Base-by-base conservation (phyloP, 257 asterid species). In the Solanum stenotomum region DNA sequence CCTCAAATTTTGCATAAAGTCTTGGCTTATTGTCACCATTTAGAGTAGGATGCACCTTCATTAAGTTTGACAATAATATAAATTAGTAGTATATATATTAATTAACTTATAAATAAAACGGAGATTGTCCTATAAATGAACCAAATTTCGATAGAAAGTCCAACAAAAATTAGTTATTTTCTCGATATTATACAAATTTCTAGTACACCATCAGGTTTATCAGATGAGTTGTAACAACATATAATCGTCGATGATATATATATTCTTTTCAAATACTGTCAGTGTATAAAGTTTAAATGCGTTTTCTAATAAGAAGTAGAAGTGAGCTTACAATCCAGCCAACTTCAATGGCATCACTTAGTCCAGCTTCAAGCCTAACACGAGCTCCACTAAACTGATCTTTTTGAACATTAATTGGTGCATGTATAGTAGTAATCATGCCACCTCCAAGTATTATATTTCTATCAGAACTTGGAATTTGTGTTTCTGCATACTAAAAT, bases 231-330 rank as follows among this genome's bases (percentile, higher is more conserved):
- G 3, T 59, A 8, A 59, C 27, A n/a, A 67, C 0, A 67, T 0
- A 67, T 27, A 67, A 11, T 4, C 2, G 0, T 68, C 0, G 0
- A 13, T 27, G 20, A 68, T 67, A 10, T 25, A 67, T 25, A 0
- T 61, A 22, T 49, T 49, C 3, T 49, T 49, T 49, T 49, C 22
- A 49, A 49, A 49, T 16, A 49, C 8, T 49, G 8, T 2, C 61
- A 49, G 22, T 49, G 61, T 18, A 49, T 49, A 49, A 49, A 49
- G 4, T 0, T 44, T 44, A 44, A 44, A 44, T 44, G 25, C 27
- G 67, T 23, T 63, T 63, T 52, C 0, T 5, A 1, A 25, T 11
- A 27, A 25, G 20, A 29, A 68, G 23, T 52, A 18, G 20, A 25
- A 68, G 37, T 68, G 75, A 68, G 22, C 37, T 68, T 68, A 68